A percentile compares a stretch with the other conserved stretches of the same genome.
These are phyloP conservation scores for Pyrenopolyporus hunteri DNA, from an alignment of 495 filamentous ascomycete species.

Conservation along the genomic window DNA sequence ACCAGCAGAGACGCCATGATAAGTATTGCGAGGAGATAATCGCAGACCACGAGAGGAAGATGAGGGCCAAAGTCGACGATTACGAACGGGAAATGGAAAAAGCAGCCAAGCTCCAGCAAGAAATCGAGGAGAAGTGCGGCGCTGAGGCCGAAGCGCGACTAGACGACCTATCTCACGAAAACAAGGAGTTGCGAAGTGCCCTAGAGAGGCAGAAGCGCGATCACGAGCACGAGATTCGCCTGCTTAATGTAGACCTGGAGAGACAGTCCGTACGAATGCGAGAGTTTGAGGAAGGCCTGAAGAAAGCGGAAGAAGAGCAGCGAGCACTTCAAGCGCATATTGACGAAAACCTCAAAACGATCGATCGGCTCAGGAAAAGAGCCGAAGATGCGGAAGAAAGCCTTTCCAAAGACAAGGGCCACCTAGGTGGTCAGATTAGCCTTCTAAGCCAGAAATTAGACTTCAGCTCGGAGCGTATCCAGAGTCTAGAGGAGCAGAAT, in stretches of 20 bases:
- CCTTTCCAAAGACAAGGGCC: constrained; percentile 43
- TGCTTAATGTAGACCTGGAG: constrained; percentile 30
- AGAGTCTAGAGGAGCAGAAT: constrained; percentile 69
- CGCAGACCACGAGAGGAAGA: constrained; percentile 38
- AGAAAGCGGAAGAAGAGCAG: constrained; percentile 27
- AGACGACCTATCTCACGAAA: constrained; percentile 39
- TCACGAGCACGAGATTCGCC: constrained; percentile 37
- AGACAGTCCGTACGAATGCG: constrained; percentile 27
- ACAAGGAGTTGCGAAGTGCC: constrained; percentile 37
- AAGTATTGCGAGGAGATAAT: constrained; percentile 30
- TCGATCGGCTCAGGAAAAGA: constrained; percentile 40
- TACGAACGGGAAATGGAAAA: constrained; percentile 45
- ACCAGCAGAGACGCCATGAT: constrained; percentile 39
- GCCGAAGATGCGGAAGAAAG: constrained; percentile 43
- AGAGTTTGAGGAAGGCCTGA: constrained; percentile 30
- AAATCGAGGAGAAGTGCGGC: constrained; percentile 40
- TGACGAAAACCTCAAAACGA: constrained; percentile 39
- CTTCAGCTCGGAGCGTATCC: constrained; percentile 46
- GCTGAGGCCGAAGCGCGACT: constrained; percentile 39
- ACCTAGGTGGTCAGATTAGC: constrained; percentile 43
- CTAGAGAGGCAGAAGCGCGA: constrained; percentile 42
- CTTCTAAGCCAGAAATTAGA: constrained; percentile 39
- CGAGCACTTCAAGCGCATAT: constrained; percentile 36
- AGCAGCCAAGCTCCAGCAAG: constrained; percentile 39
- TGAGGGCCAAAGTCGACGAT: constrained; percentile 43